Percentiles rank a stretch among this genome's conserved stretches.
Conservation (phyloP, 1,139 yeast species). For the Debaryomyces robertsiae region DNA sequence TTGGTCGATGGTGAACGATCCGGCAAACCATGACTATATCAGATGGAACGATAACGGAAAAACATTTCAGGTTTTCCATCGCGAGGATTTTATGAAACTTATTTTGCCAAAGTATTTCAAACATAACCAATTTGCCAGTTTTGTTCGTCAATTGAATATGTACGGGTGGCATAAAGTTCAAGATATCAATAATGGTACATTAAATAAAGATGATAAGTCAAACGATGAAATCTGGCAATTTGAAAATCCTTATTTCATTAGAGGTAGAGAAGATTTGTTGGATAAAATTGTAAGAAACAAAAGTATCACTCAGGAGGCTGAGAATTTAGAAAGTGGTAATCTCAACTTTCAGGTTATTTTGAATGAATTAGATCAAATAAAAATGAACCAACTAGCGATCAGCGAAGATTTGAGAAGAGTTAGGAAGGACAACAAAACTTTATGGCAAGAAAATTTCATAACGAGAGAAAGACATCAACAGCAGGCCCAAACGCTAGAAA, state of each 20-base stretch:
- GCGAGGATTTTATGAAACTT: constrained; percentile 82
- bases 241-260: constrained; percentile 76
- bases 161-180: constrained; percentile 98
- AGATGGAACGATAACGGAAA: constrained; percentile 87
- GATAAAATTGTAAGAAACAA: constrained; percentile 65
- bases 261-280: constrained; percentile 70
- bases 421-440: constrained; percentile 80
- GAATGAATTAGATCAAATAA: constrained; percentile 74
- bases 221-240: constrained; percentile 65
- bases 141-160: constrained; percentile 94
- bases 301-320: constrained; percentile 42
- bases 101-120: constrained; percentile 90
- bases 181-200: constrained; percentile 69
- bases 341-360: constrained; percentile 59
- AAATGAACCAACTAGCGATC: constrained; percentile 75
- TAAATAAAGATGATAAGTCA: constrained; percentile 56
- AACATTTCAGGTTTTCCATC: constrained; percentile 78
- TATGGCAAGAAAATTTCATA: constrained; percentile 86
- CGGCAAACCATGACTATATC: constrained; percentile 65
- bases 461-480: constrained; percentile 83
- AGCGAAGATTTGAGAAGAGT: constrained; percentile 83
- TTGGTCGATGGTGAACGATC: constrained; percentile 94
- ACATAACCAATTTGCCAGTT: constrained; percentile 90
- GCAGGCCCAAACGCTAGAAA: constrained; percentile 86
- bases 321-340: constrained; percentile 38